These are phyloP conservation scores for Amaranthus hypochondriacus DNA, from an alignment of 148 eudicot genomes.

Conservation along the genomic window DNA sequence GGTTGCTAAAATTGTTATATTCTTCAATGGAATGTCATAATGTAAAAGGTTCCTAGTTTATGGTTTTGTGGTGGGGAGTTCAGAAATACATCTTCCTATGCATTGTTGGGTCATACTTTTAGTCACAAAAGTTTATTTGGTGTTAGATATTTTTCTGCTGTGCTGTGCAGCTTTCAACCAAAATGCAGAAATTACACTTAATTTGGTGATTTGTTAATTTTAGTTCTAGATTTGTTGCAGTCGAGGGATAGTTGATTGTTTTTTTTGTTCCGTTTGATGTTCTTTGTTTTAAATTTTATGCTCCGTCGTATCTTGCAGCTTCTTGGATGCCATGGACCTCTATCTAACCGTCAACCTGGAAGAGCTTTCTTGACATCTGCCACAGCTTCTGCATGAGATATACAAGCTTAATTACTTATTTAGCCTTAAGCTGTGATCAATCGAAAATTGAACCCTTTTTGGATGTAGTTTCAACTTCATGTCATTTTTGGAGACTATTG, in stretches of 20 bases:
- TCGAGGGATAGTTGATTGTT: too few species aligned
- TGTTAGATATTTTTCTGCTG: too few species aligned
- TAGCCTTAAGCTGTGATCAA: neutral
- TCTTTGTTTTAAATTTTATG: neutral
- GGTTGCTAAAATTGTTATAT: too few species aligned
- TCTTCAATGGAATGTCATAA: too few species aligned
- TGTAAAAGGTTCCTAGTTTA: too few species aligned
- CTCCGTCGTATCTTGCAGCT: slow-evolving; percentile 20
- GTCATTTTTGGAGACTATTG: neutral
- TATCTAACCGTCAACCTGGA: slow-evolving; percentile 33
- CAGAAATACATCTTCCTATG: too few species aligned
- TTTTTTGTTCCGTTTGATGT: neutral
- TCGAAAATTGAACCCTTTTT: neutral
- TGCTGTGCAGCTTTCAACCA: too few species aligned
- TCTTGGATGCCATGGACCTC: slow-evolving; percentile 39
- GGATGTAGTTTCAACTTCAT: slow-evolving; percentile 1
- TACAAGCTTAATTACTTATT: neutral
- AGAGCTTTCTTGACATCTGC: slow-evolving; percentile 19
- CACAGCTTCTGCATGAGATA: slow-evolving; percentile 3
- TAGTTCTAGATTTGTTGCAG: neutral
- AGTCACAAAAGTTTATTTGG: too few species aligned
- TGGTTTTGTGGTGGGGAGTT: too few species aligned
- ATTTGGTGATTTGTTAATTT: neutral
- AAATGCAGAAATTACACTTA: neutral
- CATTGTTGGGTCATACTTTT: too few species aligned